Percentiles rank a stretch among this genome's conserved stretches.
These are phyloP conservation scores for Rhododendron mucronatum DNA, from an alignment of 148 eudicot genomes.

Conservation along the genomic window DNA sequence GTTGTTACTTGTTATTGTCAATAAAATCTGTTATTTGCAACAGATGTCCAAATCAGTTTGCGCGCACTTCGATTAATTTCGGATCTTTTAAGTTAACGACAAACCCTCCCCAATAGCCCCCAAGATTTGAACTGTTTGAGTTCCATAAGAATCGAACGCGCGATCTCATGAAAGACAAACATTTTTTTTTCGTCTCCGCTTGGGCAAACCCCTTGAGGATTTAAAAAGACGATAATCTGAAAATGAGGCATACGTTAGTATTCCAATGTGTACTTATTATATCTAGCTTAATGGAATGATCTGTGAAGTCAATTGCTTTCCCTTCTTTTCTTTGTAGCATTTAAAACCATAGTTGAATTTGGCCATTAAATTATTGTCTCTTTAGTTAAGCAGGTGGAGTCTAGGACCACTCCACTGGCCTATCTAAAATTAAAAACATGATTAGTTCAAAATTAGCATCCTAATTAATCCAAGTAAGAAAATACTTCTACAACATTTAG, in stretches of 20 bases:
- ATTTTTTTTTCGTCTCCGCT: not conserved
- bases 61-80: too few species aligned
- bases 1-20: not conserved
- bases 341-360: constrained; percentile 10
- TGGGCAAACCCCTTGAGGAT: not conserved
- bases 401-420: constrained; percentile 7
- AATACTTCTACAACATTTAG: not conserved
- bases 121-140: not conserved
- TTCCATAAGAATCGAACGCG: too few species aligned
- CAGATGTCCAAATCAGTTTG: too few species aligned
- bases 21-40: too few species aligned
- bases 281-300: not conserved
- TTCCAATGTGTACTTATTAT: not conserved
- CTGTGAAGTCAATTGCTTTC: not conserved
- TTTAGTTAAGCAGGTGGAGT: not conserved
- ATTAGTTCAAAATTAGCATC: not conserved
- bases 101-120: not conserved
- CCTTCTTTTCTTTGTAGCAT: not conserved
- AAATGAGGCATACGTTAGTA: not conserved
- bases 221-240: not conserved
- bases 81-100: not conserved
- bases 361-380: not conserved
- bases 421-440: not conserved
- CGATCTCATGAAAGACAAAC: too few species aligned
- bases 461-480: not conserved